Evolutionary conservation across 2,329 filamentous ascomycete genomes (phyloP).

Genomic region (Gremmenia infestans): DNA sequence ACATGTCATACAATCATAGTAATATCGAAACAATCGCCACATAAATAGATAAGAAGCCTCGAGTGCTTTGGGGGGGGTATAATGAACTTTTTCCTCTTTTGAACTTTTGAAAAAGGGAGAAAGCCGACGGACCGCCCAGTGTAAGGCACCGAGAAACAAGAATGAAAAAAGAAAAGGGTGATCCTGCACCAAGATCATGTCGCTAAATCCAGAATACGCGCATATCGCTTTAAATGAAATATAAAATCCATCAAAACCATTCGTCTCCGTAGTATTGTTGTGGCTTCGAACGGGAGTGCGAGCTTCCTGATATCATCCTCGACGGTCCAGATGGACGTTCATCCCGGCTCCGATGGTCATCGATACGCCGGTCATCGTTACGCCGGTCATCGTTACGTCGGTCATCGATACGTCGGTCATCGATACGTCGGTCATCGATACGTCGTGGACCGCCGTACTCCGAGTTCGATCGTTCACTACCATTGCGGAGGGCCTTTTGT

Average conservation of each 20-base stretch:
- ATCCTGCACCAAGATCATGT: slow-evolving; percentile 14
- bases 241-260: slow-evolving; percentile 10
- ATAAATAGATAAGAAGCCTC: slow-evolving; percentile 13
- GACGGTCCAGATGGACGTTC: slow-evolving; percentile 18
- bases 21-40: slow-evolving; percentile 25
- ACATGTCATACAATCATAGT: slow-evolving; percentile 26
- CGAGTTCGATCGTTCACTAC: slow-evolving; percentile 48
- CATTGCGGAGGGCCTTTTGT: slow-evolving; percentile 34
- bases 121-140: slow-evolving; percentile 20
- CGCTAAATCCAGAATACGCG: slow-evolving; percentile 20
- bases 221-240: slow-evolving; percentile 19
- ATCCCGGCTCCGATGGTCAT: slow-evolving; percentile 22
- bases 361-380: slow-evolving; percentile 19
- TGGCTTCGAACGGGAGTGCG: slow-evolving; percentile 20
- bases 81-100: slow-evolving; percentile 19
- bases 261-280: slow-evolving; percentile 8
- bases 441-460: slow-evolving; percentile 21
- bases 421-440: slow-evolving; percentile 24
- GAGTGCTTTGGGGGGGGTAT: slow-evolving; percentile 25
- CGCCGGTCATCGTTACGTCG: not conserved
- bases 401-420: slow-evolving; percentile 26
- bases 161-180: slow-evolving; percentile 13
- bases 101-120: slow-evolving; percentile 19
- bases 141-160: slow-evolving; percentile 20
- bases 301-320: slow-evolving; percentile 22